Evolutionary conservation across 2,329 filamentous ascomycete species (phyloP).

Genomic region (Colletotrichum sojae): DNA sequence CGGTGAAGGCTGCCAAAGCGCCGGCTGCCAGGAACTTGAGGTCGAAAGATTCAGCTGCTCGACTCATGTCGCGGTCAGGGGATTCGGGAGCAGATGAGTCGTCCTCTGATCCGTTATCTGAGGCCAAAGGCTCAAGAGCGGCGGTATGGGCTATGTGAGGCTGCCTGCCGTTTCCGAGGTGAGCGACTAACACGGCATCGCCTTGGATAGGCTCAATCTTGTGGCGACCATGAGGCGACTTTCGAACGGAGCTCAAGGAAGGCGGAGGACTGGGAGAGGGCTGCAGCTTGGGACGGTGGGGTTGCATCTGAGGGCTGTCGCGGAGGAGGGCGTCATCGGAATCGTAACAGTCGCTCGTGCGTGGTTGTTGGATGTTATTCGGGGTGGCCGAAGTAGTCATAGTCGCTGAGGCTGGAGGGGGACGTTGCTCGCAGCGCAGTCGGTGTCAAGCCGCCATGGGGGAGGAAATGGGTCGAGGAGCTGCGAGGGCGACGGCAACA

Average conservation of each 20-base stretch:
- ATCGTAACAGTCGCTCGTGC: constrained; percentile 56
- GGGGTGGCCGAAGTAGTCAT: constrained; percentile 58
- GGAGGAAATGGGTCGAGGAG: not conserved
- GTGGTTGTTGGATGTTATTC: constrained; percentile 49
- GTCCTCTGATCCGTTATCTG: constrained; percentile 37
- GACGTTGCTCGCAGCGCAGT: constrained; percentile 35
- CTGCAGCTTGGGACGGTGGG: constrained; percentile 39
- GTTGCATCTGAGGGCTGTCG: constrained; percentile 55
- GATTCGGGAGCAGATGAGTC: constrained; percentile 38
- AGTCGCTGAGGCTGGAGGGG: constrained; percentile 49
- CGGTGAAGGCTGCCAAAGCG: constrained; percentile 48
- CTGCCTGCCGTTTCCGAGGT: constrained; percentile 74
- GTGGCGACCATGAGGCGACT: constrained; percentile 66
- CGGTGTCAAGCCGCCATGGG: constrained; percentile 51
- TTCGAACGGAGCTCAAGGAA: constrained; percentile 55
- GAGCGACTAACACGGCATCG: constrained; percentile 77
- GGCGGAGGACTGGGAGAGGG: constrained; percentile 64
- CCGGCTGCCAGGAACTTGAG: constrained; percentile 50
- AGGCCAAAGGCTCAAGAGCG: constrained; percentile 65
- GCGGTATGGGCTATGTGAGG: constrained; percentile 75
- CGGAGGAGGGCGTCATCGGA: constrained; percentile 59
- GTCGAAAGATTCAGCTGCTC: constrained; percentile 42
- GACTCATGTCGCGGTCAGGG: constrained; percentile 30
- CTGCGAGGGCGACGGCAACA: constrained; percentile 1
- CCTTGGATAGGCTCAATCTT: constrained; percentile 71